Base-by-base conservation (phyloP, 495 filamentous ascomycete species). In the Bacidia gigantensis region DNA sequence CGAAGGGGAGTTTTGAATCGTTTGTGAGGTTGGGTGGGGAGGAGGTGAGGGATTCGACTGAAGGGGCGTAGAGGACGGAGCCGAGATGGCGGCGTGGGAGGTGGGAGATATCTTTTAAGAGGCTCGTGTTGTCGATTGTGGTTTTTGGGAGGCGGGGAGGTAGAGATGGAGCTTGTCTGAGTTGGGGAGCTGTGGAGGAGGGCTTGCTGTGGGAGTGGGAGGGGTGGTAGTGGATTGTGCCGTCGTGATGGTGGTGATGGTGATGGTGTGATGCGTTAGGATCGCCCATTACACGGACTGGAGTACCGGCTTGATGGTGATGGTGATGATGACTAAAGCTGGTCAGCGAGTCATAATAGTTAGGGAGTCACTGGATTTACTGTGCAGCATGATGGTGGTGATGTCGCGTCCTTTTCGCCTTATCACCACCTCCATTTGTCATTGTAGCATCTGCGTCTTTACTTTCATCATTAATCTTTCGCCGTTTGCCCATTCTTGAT, bases 81-180 rank as follows among this genome's bases (percentile, higher is more conserved):
- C 89, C 89, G 11, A 96, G 76, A 58, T 96, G 88, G n/a, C 75
- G 72, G 2, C 89, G 84, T 2, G 84, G 82, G 9, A 79, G 74
- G 48, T 84, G 66, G 1, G 80, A 74, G 11, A 89, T 78, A 29
- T 73, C 80, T 3, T 87, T 76, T 23, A 93, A 59, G 1, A 94
- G 72, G 0, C 74, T 72, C 56, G 86, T 73, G 2, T 81, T 80
- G 11, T 75, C 78, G 47, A 89, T 75, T 14, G 71, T 74, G 3
- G 71, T 76, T 41, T 75, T 79, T 43, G 77, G 78, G 54, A 85
- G 79, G 7, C 78, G 79, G n/a, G 72, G 57, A 60, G 74, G 69
- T n/a, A n/a, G n/a, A n/a, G n/a, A n/a, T 49, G 64, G 25, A 38
- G 47, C 25, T 2, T 12, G 14, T 11, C 38, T 29, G 11, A 26